phyloP scores from a whole-genome alignment of 257 asterid species.

The Ajuga chamaepitys region DNA sequence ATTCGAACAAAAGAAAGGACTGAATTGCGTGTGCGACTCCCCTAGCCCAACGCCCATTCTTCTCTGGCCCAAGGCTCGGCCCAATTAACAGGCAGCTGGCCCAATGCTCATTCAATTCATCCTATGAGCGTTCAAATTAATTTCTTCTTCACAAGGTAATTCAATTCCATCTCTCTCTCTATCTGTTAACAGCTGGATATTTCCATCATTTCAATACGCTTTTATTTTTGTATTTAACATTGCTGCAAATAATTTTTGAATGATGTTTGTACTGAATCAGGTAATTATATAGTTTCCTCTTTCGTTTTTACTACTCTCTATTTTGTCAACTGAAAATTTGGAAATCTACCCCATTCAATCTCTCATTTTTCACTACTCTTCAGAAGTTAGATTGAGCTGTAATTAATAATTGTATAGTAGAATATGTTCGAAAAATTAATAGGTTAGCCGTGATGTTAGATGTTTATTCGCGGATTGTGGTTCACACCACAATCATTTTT shows the following conservation, averaged over 20 bases:
- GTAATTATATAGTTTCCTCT: neutral
- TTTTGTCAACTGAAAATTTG: neutral
- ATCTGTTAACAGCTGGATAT: conserved; percentile 1
- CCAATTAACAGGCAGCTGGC: too few relatives aligned
- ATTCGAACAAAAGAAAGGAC: too few relatives aligned
- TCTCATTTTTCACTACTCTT: neutral
- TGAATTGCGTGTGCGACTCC: too few relatives aligned
- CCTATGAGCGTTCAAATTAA: conserved; percentile 8
- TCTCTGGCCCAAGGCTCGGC: too few relatives aligned
- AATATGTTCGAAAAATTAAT: too few relatives aligned
- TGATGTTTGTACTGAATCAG: neutral
- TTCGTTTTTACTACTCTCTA: neutral
- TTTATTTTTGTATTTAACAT: neutral
- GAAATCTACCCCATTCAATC: neutral
- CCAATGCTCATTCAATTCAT: too few relatives aligned
- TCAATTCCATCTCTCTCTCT: neutral
- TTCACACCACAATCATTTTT: too few relatives aligned
- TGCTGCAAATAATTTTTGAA: conserved; percentile 3
- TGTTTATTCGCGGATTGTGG: too few relatives aligned
- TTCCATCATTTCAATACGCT: neutral
- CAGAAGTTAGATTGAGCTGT: too few relatives aligned
- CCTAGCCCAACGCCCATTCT: too few relatives aligned
- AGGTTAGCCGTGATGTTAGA: too few relatives aligned
- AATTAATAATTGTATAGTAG: neutral
- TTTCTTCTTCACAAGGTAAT: conserved; percentile 6